Conservation (phyloP, 306 rosid genomes). For the Corylus heterophylla region DNA sequence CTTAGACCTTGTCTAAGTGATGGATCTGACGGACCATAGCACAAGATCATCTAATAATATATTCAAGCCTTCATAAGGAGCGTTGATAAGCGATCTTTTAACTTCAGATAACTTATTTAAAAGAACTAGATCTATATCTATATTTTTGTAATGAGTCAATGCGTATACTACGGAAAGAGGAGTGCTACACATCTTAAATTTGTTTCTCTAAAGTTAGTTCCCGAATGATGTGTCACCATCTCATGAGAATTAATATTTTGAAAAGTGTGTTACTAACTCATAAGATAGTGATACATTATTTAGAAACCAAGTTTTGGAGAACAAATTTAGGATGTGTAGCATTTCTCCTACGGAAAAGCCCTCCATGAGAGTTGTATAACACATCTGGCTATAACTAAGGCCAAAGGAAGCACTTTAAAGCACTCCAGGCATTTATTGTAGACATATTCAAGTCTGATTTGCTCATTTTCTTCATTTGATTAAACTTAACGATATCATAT, state of each 20-base stretch:
- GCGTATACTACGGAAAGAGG: conserved; percentile 51
- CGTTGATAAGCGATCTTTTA: conserved; percentile 54
- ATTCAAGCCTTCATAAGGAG: conserved; percentile 64
- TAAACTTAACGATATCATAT: too few species aligned
- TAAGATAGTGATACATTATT: too few species aligned
- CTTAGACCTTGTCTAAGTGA: conserved; percentile 65
- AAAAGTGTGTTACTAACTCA: too few species aligned
- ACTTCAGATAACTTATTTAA: conserved; percentile 65
- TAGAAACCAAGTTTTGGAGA: too few species aligned
- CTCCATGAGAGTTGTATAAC: conserved; percentile 84
- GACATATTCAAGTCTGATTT: conserved; percentile 29
- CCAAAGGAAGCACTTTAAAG: conserved; percentile 89
- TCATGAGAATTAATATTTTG: too few species aligned
- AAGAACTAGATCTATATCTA: conserved; percentile 69
- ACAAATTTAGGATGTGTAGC: too few species aligned
- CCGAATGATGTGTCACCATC: too few species aligned
- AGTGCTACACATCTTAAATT: too few species aligned
- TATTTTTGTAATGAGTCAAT: conserved; percentile 38
- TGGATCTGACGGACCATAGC: conserved; percentile 76
- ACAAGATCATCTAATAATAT: conserved; percentile 62
- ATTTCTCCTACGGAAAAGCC: conserved; percentile 29
- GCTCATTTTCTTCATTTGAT: too few species aligned
- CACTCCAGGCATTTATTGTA: conserved; percentile 70
- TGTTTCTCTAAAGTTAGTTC: too few species aligned
- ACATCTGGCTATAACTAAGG: conserved; percentile 66